phyloP scores from a whole-genome alignment of 441 rosid genomes.

The Pelargonium cotyledonis region DNA sequence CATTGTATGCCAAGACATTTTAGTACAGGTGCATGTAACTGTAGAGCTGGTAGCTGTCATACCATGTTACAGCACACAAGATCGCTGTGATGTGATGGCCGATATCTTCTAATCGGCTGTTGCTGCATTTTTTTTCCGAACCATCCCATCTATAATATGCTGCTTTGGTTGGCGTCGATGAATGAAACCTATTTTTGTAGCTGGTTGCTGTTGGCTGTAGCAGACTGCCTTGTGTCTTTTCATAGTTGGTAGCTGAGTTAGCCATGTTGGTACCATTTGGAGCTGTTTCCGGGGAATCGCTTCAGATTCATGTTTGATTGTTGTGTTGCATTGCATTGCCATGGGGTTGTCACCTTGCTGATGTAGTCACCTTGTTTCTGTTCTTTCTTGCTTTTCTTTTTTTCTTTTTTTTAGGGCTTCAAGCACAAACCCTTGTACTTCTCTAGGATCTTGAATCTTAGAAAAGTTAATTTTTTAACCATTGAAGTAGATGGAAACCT shows the following conservation, averaged over 20 bases:
- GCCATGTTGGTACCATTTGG: not conserved
- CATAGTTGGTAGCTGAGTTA: not conserved
- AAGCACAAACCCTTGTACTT: too few species aligned
- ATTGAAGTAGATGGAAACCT: too few species aligned
- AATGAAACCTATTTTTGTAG: not conserved
- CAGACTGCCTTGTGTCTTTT: not conserved
- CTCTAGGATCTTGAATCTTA: too few species aligned
- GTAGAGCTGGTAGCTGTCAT: slow-evolving; percentile 4
- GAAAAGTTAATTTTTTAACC: too few species aligned
- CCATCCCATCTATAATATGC: not conserved
- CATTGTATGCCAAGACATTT: not conserved
- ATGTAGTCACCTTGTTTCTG: too few species aligned
- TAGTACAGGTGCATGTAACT: slow-evolving; percentile 2
- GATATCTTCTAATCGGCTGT: not conserved
- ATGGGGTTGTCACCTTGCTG: too few species aligned
- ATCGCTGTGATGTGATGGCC: slow-evolving; percentile 1
- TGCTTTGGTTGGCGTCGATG: not conserved
- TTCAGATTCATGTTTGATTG: too few species aligned
- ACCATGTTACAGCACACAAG: not conserved
- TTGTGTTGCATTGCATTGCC: too few species aligned
- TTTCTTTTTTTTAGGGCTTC: too few species aligned
- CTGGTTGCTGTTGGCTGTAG: not conserved
- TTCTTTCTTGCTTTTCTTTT: too few species aligned
- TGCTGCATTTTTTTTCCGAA: not conserved
- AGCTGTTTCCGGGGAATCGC: not conserved